phyloP scores from a whole-genome alignment of 2,329 filamentous ascomycete genomes.

The Claviceps maximensis region DNA sequence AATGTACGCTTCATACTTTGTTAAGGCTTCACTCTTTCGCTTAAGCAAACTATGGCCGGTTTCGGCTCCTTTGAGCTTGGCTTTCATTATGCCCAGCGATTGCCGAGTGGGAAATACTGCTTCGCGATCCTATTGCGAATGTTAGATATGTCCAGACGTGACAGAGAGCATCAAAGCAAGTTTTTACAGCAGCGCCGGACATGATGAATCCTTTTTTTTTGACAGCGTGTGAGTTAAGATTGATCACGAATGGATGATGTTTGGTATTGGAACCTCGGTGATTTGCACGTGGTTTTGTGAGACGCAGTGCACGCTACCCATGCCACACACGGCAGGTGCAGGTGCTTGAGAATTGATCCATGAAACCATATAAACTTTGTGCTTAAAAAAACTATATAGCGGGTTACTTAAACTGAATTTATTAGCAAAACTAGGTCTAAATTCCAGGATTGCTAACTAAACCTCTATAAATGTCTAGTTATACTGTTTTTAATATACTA shows the following conservation, averaged over 20 bases:
- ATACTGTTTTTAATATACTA: too few relatives aligned
- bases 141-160: background rate
- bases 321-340: too few relatives aligned
- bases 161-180: background rate
- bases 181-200: constrained; percentile 20
- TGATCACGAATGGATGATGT: background rate
- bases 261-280: background rate
- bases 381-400: too few relatives aligned
- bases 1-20: constrained; percentile 52
- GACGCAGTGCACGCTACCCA: too few relatives aligned
- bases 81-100: constrained; percentile 93
- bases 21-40: constrained; percentile 94
- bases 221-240: background rate
- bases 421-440: too few relatives aligned
- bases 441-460: too few relatives aligned
- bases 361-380: too few relatives aligned
- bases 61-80: constrained; percentile 88
- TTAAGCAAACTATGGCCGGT: constrained; percentile 90
- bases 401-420: too few relatives aligned
- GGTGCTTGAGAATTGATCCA: too few relatives aligned
- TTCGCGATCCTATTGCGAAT: constrained; percentile 63
- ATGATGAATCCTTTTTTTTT: constrained; percentile 11
- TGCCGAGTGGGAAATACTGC: constrained; percentile 96
- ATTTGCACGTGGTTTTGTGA: background rate
- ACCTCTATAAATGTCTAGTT: too few relatives aligned